Base-by-base conservation (phyloP, 192 early-diverging fungal genomes). In the Entomortierella lignicola region DNA sequence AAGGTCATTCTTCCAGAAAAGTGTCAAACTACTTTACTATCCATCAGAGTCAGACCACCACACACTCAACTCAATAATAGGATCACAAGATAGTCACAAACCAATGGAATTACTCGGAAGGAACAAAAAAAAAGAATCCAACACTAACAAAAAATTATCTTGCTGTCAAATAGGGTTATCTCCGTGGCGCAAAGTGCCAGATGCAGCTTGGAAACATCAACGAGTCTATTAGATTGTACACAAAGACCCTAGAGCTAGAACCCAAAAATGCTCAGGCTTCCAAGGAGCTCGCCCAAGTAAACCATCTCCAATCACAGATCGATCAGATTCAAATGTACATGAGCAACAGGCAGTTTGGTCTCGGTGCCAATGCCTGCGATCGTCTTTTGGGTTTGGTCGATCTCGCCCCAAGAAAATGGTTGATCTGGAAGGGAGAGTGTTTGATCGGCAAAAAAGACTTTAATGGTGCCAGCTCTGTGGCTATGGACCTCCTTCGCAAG, bases 101-200 rank as follows among this genome's bases (percentile, higher is more conserved):
- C n/a, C n/a, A n/a, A n/a, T n/a, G n/a, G n/a, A n/a, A n/a, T n/a
- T n/a, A n/a, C n/a, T n/a, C n/a, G n/a, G n/a, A n/a, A n/a, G n/a
- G n/a, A n/a, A n/a, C n/a, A n/a, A n/a, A n/a, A n/a, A n/a, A n/a
- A n/a, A n/a, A n/a, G n/a, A n/a, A n/a, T n/a, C n/a, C 34, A 37
- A 37, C 34, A 37, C 34, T 37, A 4, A n/a, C n/a, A n/a, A 37
- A 37, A 7, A 4, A 7, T 37, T 56, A 29, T 18, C 12, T 4
- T 47, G 4, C 27, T 31, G 12, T 60, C 41, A 29, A n/a, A 64
- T 52, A 79, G 75, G 75, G 67, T 27, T 79, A 88, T 34, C 62
- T 89, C 44, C 87, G 94, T 57, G 89, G 84, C 21, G 89, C 88
- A 29, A 96, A 96, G 82, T 91, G 92, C 54, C 84, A 90, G 25